phyloP scores from a whole-genome alignment of 176 grass and related monocot genomes.

The Ensete ventricosum region DNA sequence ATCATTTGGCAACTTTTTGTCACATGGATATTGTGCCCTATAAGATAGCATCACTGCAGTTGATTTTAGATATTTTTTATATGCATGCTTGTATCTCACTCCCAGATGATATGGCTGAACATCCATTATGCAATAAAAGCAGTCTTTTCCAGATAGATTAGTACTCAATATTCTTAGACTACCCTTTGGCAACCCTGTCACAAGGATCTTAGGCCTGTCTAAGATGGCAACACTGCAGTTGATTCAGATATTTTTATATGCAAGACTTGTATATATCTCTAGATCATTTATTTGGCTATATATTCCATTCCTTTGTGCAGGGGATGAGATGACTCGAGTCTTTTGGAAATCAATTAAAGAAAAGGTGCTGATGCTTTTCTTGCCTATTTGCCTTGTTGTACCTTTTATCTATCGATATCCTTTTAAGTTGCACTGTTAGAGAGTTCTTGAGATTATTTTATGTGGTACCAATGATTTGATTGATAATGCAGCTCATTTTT shows the following conservation, averaged over 20 bases:
- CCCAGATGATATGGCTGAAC: too few relatives aligned
- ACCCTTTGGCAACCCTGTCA: too few relatives aligned
- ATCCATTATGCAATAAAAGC: too few relatives aligned
- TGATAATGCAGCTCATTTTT: constrained; percentile 66
- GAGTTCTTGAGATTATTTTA: not conserved
- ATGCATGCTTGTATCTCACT: not conserved
- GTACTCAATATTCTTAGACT: too few relatives aligned
- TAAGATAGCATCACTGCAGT: not conserved
- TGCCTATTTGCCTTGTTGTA: not conserved
- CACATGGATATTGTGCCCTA: too few relatives aligned
- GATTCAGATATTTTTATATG: too few relatives aligned
- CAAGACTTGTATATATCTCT: too few relatives aligned
- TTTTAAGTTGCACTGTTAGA: not conserved
- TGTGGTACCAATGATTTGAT: constrained; percentile 1
- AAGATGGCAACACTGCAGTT: too few relatives aligned
- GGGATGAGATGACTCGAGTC: constrained; percentile 79
- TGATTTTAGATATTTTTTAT: not conserved
- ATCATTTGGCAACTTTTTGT: too few relatives aligned
- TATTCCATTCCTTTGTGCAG: constrained; percentile 19
- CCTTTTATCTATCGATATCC: not conserved
- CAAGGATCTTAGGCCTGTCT: too few relatives aligned
- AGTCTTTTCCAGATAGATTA: too few relatives aligned
- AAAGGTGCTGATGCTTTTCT: constrained; percentile 38
- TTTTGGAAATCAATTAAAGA: constrained; percentile 96
- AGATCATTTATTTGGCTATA: not conserved